Percentiles rank a stretch among this genome's conserved stretches.
phyloP scores from a whole-genome alignment of 2,329 filamentous ascomycete species.

The Pseudocercospora vitis region DNA sequence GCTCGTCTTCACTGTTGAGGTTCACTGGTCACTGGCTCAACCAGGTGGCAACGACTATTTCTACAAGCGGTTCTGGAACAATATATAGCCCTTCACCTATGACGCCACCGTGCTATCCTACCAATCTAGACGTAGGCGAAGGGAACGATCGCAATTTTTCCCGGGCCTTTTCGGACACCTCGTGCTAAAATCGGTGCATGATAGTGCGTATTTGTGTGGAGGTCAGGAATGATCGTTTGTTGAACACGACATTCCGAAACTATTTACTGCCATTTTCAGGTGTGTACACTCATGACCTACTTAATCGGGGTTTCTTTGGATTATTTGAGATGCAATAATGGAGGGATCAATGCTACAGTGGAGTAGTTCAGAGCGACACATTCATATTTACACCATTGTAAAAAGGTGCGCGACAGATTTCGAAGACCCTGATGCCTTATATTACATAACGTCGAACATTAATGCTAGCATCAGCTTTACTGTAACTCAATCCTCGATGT shows the following conservation, averaged over 20 bases:
- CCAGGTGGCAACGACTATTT: neutral
- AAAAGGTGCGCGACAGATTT: neutral
- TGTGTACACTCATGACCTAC: no score
- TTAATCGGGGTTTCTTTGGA: neutral
- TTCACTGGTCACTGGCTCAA: neutral
- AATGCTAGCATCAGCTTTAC: constrained; percentile 13
- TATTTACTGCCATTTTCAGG: neutral
- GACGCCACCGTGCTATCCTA: neutral
- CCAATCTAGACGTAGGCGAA: constrained; percentile 1
- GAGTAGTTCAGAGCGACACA: neutral
- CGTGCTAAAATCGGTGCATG: no score
- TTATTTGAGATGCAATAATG: neutral
- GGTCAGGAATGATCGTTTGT: no score
- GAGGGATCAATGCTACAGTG: neutral
- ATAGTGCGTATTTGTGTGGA: neutral
- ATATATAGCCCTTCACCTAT: neutral
- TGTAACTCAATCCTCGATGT: constrained; percentile 47
- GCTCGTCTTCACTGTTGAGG: neutral
- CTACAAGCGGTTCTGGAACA: neutral
- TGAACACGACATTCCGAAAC: no score
- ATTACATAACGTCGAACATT: constrained; percentile 10
- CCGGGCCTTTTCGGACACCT: no score
- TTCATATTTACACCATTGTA: neutral
- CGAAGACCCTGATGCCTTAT: neutral
- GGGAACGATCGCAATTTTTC: neutral